These are phyloP conservation scores for Tylopilus rubrobrunneus DNA, from an alignment of 768 basidiomycete species.

Conservation along the genomic window DNA sequence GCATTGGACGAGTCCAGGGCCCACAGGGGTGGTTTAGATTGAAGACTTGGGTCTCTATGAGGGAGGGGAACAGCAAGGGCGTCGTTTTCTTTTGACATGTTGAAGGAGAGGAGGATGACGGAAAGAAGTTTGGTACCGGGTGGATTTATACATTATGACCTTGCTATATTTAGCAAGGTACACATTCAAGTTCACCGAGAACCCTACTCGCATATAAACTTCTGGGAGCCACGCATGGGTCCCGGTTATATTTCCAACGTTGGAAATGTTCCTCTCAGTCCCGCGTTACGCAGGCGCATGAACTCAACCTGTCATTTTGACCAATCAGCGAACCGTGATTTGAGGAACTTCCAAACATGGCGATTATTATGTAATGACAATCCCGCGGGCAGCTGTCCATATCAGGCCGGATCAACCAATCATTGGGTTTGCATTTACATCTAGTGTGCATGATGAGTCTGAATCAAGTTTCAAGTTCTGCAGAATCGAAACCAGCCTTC, in stretches of 20 bases:
- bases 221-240: too few species aligned
- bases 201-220: not conserved
- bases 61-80: constrained; percentile 22
- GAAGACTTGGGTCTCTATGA: constrained; percentile 3
- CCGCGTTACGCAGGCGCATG: not conserved
- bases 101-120: not conserved
- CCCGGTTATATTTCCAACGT: not conserved
- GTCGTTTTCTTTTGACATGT: constrained; percentile 17
- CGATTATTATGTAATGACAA: not conserved
- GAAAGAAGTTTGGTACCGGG: not conserved
- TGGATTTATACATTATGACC: constrained; percentile 9
- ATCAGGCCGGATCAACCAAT: too few species aligned
- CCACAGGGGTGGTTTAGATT: constrained; percentile 59
- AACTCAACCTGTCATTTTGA: not conserved
- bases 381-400: not conserved
- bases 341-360: not conserved
- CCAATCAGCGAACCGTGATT: constrained; percentile 16
- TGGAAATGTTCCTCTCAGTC: not conserved
- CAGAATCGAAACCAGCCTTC: too few species aligned
- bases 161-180: not conserved
- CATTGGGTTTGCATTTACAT: too few species aligned
- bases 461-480: too few species aligned
- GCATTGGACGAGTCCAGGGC: constrained; percentile 45
- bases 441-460: too few species aligned
- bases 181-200: too few species aligned